Conservation (phyloP, 768 basidiomycete genomes). For the Dentipellis fragilis region DNA sequence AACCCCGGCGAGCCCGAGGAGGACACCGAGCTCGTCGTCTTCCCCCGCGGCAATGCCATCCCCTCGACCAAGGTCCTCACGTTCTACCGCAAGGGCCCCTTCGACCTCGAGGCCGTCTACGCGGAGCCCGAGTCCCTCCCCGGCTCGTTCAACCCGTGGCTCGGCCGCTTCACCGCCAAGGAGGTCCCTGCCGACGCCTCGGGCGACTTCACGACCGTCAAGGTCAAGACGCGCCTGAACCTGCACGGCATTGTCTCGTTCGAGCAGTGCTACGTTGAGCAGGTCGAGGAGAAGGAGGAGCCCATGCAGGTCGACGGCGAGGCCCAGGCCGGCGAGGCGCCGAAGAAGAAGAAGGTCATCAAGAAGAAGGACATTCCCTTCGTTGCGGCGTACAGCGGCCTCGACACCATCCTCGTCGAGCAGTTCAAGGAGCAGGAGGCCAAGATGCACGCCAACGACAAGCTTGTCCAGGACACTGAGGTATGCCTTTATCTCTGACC, state of each 20-base stretch:
- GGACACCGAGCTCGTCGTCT: constrained; percentile 86
- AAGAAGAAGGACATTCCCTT: constrained; percentile 80
- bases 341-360: constrained; percentile 81
- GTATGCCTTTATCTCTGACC: constrained; percentile 31
- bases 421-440: constrained; percentile 71
- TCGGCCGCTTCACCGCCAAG: constrained; percentile 77
- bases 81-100: constrained; percentile 83
- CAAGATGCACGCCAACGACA: constrained; percentile 84
- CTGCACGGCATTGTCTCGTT: constrained; percentile 81
- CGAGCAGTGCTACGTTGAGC: constrained; percentile 79
- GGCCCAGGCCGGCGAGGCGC: constrained; percentile 31
- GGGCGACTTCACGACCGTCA: constrained; percentile 74
- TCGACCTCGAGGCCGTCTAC: constrained; percentile 83
- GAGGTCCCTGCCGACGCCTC: constrained; percentile 56
- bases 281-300: constrained; percentile 65
- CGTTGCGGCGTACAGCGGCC: constrained; percentile 48
- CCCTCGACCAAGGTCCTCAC: constrained; percentile 95
- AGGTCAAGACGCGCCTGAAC: constrained; percentile 87
- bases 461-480: constrained; percentile 97
- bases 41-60: constrained; percentile 73
- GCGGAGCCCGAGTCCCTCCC: constrained; percentile 65
- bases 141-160: constrained; percentile 74
- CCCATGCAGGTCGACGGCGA: constrained; percentile 53
- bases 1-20: constrained; percentile 71
- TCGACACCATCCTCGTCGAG: constrained; percentile 60